Percentiles rank a stretch among this genome's conserved stretches.
phyloP scores from a whole-genome alignment of 2,329 filamentous ascomycete species.

The Sporothrix pseudoabietina region DNA sequence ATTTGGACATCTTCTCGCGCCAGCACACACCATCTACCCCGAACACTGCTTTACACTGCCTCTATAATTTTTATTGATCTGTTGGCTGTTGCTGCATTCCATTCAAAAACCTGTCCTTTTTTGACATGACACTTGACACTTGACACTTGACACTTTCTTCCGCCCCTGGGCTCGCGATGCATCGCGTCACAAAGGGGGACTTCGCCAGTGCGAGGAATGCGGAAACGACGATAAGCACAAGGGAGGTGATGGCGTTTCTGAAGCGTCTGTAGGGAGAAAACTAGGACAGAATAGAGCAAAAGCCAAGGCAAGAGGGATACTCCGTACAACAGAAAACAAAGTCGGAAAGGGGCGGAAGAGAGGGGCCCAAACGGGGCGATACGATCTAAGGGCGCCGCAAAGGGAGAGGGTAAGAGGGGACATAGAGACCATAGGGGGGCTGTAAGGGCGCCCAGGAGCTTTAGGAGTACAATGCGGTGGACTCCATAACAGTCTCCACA shows the following conservation, averaged over 20 bases:
- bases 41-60: background rate
- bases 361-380: background rate
- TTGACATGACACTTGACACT: background rate
- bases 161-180: background rate
- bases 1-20: too few relatives aligned
- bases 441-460: background rate
- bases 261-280: conserved; percentile 14
- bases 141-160: background rate
- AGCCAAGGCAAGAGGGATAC: background rate
- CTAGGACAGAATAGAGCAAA: background rate
- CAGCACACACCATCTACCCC: background rate
- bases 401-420: background rate
- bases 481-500: background rate
- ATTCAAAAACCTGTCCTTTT: background rate
- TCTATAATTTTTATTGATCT: background rate
- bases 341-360: background rate
- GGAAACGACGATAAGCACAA: conserved; percentile 22
- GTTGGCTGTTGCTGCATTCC: background rate
- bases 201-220: conserved; percentile 9
- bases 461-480: background rate
- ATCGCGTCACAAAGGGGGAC: background rate
- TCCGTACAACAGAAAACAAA: too few relatives aligned
- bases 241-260: background rate
- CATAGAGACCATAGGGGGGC: background rate
- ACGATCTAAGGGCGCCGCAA: background rate